Evolutionary conservation across 1,139 yeast genomes (phyloP).

Genomic region (Scheffersomyces quercinus): DNA sequence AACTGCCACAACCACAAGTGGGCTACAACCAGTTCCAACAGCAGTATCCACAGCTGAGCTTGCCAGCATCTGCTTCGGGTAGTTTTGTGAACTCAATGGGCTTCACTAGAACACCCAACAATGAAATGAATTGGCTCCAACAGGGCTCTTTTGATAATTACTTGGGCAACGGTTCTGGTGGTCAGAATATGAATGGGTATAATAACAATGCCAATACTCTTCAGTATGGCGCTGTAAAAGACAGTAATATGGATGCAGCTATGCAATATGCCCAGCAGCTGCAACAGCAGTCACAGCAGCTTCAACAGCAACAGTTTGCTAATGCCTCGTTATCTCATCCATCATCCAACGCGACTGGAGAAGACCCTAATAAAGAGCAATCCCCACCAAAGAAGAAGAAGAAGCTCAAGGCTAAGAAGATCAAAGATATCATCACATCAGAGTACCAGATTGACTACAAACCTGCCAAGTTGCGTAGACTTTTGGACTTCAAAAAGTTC

Average conservation of each 20-base stretch:
- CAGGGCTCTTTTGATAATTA: neutral
- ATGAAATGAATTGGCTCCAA: neutral
- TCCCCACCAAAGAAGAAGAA: conserved; percentile 5
- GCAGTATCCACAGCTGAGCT: conserved; percentile 4
- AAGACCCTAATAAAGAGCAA: neutral
- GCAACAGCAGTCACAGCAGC: conserved; percentile 4
- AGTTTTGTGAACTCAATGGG: neutral
- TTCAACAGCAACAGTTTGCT: conserved; percentile 1
- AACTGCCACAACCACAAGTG: conserved; percentile 6
- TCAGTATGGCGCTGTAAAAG: neutral
- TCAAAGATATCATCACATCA: conserved; percentile 7
- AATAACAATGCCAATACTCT: neutral
- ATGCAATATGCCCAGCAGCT: conserved; percentile 4
- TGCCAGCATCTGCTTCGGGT: neutral
- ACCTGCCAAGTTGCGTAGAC: conserved; percentile 24
- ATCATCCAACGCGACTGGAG: neutral
- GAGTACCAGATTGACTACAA: conserved; percentile 27
- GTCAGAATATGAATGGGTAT: conserved; percentile 2
- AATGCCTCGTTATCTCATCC: neutral
- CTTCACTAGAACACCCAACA: neutral
- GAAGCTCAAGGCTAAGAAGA: conserved; percentile 7
- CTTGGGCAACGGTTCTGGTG: conserved; percentile 1
- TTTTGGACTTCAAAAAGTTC: conserved; percentile 32
- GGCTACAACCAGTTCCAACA: conserved; percentile 8
- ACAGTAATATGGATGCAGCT: neutral